Evolutionary conservation across 129 eudicot species (phyloP), one percentile per base, ranked within the genome.

Genomic region (Flaveria ramosissima): DNA sequence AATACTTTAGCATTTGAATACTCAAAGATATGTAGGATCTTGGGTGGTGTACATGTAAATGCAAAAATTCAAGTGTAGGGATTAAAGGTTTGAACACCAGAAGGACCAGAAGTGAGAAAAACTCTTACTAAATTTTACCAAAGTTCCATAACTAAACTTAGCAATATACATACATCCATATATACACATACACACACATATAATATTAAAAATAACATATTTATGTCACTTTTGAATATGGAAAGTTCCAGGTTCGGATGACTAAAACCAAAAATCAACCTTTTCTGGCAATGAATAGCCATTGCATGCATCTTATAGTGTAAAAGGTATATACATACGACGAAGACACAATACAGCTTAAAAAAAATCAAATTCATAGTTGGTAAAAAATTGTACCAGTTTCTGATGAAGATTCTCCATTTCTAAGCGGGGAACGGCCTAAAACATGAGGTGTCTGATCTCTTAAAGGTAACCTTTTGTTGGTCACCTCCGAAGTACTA

Each of bases 381-480:
- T n/a, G 2, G 60, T 53, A 53, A 53, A n/a, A 24, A 53, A 16
- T 21, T 9, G 1, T 59, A 59, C 64, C 64, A 21, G 32, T 6
- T 21, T 59, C 64, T 9, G 64, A 59, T 21, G 36, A 59, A 59
- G 64, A 59, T 4, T 59, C 64, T 23, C 64, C 64, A 59, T 59
- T 59, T 59, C 64, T 21, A 21, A 59, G 64, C 2, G 16, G 64
- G 6, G 64, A 59, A 21, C 7, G 36, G 6, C 61, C 61, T 19
- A 55, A n/a, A 55, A 7, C 26, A 17, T 55, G 9, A 1, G 61
- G 61, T 3, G 55, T 50, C 17, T 50, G 19, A 50, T 50, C 55
- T 4, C 55, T 50, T 50, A n/a, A 50, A 14, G 17, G 55, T 50
- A 50, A 50, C 17, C 55, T 50, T 50, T 4, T 15, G 17, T 3